Base-by-base conservation (phyloP, 1,139 yeast genomes). In the Debaryomycetaceae sp. region DNA sequence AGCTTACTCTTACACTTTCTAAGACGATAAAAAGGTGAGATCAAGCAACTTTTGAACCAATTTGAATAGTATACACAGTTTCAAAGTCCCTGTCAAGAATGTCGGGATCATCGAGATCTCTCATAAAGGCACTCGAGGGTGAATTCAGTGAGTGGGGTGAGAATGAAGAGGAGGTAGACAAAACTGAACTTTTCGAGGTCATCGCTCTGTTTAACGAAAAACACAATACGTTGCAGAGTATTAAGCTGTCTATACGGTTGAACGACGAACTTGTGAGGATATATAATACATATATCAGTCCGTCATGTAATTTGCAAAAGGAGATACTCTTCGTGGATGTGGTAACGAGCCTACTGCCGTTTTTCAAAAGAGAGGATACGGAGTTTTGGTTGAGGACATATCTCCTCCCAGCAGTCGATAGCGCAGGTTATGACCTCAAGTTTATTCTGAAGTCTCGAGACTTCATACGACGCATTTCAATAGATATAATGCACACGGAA, bases 361-460 rank as follows among this genome's bases (percentile, higher is more conserved):
- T 55, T 41, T 74, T 73, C 8, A 65, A 65, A 40, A 51, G 55
- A 16, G 66, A 69, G 1, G 75, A 75, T 35, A 58, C 78, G 8
- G 52, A 55, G 30, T 55, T 67, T 18, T 83, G 88, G 87, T 63
- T 79, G 38, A 63, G 64, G 34, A 65, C 75, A n/a, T 75, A 78
- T 49, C 56, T 74, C 7, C 63, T 63, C 17, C 78, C 81, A 0
- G 83, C 86, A 0, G 63, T 81, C 2, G 83, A 82, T 52, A 78
- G 84, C 35, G 83, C 83, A 0, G 84, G 86, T 2, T 68, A 50
- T 41, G 73, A 70, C 44, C 43, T 58, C 9, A 45, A 46, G 19
- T 67, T 69, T 34, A 81, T 79, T 0, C 59, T 59, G 6, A 65
- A 68, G 30, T 52, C 81, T 5, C 56, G 78, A 31, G 60, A 61